Percentiles rank a stretch among this genome's conserved stretches.
Conservation (phyloP, 306 rosid genomes). For the Sphenostylis stenocarpa region DNA sequence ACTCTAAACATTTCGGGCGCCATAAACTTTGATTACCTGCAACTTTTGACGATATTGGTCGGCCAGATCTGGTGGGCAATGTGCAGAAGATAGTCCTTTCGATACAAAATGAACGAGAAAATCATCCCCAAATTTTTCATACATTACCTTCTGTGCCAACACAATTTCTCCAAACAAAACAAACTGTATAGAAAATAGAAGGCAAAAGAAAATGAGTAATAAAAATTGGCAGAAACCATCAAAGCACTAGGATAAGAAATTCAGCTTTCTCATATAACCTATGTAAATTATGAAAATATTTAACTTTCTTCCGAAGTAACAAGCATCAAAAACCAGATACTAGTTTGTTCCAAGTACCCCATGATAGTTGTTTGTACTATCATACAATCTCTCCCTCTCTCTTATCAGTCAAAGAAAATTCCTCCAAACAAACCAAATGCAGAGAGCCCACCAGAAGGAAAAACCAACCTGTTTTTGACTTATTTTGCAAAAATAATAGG, state of each 20-base stretch:
- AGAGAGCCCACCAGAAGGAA: neutral
- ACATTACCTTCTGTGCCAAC: conserved; percentile 94
- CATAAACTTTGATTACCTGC: conserved; percentile 60
- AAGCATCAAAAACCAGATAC: neutral
- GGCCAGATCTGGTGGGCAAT: conserved; percentile 76
- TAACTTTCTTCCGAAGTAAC: neutral
- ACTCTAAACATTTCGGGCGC: conserved; percentile 9
- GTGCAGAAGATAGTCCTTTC: conserved; percentile 69
- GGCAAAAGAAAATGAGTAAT: neutral
- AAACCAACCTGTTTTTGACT: neutral
- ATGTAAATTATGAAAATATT: neutral
- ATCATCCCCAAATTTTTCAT: conserved; percentile 87
- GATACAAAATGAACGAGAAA: conserved; percentile 49
- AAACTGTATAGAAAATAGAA: conserved; percentile 46
- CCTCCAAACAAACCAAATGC: neutral
- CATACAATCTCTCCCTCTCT: neutral
- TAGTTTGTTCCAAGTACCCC: neutral
- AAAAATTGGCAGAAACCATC: conserved; percentile 7
- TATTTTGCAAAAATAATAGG: neutral
- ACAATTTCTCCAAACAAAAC: conserved; percentile 96
- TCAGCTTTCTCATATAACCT: conserved; percentile 13
- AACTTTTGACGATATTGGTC: conserved; percentile 82
- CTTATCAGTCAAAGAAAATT: neutral
- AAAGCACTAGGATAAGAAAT: conserved; percentile 24
- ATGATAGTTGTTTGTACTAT: neutral